A percentile compares a stretch with the other conserved stretches of the same genome.
These are phyloP conservation scores for Petunia secreta DNA, from an alignment of 257 asterid species.

Conservation along the genomic window DNA sequence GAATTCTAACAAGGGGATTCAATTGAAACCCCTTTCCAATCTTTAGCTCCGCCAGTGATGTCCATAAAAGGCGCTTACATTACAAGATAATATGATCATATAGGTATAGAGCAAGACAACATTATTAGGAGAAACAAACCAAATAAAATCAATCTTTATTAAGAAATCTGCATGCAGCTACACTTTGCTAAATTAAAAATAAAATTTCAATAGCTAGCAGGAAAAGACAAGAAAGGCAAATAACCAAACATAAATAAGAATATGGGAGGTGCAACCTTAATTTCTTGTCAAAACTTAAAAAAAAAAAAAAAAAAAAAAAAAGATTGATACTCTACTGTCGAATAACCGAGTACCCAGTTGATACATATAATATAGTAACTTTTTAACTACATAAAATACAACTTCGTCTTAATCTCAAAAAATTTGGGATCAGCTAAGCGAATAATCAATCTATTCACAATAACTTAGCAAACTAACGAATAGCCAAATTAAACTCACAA, in stretches of 20 bases:
- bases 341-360: background rate
- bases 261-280: background rate
- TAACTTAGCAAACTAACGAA: background rate
- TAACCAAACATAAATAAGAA: background rate
- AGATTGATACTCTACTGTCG: background rate
- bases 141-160: background rate
- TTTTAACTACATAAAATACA: background rate
- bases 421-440: no score
- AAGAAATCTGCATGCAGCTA: background rate
- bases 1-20: no score
- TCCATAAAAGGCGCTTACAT: background rate
- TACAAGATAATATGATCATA: background rate
- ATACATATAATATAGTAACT: background rate
- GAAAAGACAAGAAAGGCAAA: constrained; percentile 6
- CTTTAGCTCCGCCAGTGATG: background rate
- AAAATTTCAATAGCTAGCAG: background rate
- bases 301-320: background rate
- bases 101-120: no score
- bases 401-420: background rate
- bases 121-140: background rate
- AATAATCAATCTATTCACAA: background rate
- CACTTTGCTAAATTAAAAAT: background rate
- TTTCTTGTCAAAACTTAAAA: background rate
- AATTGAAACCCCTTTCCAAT: no score
- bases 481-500: background rate